Conservation (phyloP, 164 flowering plant species). For the Annona squamosa region DNA sequence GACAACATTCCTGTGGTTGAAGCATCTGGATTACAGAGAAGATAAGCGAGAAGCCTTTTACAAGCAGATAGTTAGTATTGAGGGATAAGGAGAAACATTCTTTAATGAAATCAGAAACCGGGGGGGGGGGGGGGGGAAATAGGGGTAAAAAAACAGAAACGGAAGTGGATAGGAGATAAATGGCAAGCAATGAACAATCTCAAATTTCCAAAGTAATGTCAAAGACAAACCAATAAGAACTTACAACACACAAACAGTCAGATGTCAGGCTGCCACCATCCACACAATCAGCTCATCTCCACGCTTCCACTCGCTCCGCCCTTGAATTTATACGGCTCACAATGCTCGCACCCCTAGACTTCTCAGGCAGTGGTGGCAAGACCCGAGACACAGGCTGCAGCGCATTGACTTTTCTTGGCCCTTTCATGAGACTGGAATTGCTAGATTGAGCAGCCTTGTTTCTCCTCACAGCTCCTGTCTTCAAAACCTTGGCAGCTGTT, state of each 20-base stretch:
- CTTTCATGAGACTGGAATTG: constrained; percentile 20
- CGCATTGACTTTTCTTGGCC: constrained; percentile 15
- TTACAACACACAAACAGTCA: neutral
- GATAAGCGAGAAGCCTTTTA: neutral
- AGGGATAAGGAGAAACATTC: neutral
- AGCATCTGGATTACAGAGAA: neutral
- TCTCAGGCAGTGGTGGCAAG: constrained; percentile 18
- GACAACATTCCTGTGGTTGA: neutral
- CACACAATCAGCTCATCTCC: constrained; percentile 35
- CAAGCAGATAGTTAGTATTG: constrained; percentile 1
- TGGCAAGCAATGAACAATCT: neutral
- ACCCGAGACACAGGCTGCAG: constrained; percentile 20
- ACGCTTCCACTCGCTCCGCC: constrained; percentile 64
- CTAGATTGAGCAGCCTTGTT: constrained; percentile 23
- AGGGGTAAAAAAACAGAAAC: neutral
- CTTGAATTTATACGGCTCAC: constrained; percentile 46
- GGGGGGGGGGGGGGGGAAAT: neutral
- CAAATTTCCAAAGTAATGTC: constrained; percentile 4
- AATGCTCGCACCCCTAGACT: constrained; percentile 36
- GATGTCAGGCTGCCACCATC: neutral
- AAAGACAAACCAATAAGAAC: constrained; percentile 1
- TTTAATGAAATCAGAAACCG: neutral
- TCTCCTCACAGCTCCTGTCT: constrained; percentile 5
- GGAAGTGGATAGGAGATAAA: neutral
- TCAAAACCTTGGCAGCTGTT: constrained; percentile 5